Evolutionary conservation across 768 basidiomycete genomes (phyloP).

Genomic region (Gloeopeniophorella convolvens): DNA sequence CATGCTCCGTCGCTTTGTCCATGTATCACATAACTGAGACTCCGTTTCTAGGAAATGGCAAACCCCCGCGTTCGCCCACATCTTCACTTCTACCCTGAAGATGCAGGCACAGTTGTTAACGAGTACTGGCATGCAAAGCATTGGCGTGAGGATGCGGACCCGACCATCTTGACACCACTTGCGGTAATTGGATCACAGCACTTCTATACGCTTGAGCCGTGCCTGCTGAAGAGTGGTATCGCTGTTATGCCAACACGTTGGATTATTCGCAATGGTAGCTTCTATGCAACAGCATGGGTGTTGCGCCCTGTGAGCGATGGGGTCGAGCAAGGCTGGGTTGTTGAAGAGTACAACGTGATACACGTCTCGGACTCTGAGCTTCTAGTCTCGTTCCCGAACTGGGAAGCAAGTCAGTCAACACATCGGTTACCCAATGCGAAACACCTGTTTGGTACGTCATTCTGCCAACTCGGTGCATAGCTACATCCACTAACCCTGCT

Average conservation of each 20-base stretch:
- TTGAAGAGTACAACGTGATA: neutral
- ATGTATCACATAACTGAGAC: too few species aligned
- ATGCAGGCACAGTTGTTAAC: neutral
- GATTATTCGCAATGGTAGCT: neutral
- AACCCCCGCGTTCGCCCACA: neutral
- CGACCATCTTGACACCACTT: neutral
- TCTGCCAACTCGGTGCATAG: neutral
- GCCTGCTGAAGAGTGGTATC: too few species aligned
- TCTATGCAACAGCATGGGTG: neutral
- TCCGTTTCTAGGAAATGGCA: neutral
- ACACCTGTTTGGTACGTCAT: neutral
- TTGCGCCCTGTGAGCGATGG: neutral
- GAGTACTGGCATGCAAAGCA: neutral
- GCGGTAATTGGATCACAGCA: neutral
- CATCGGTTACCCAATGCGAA: neutral
- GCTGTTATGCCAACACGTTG: too few species aligned
- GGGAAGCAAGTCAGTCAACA: neutral
- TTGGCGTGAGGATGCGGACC: neutral
- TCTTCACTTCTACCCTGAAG: neutral
- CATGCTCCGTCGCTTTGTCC: too few species aligned
- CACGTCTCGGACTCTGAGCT: neutral
- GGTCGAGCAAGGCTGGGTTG: neutral
- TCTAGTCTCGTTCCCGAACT: neutral
- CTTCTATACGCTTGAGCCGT: neutral
- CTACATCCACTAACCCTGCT: neutral